Conservation (phyloP, 306 rosid genomes). For the Prunus campanulata region DNA sequence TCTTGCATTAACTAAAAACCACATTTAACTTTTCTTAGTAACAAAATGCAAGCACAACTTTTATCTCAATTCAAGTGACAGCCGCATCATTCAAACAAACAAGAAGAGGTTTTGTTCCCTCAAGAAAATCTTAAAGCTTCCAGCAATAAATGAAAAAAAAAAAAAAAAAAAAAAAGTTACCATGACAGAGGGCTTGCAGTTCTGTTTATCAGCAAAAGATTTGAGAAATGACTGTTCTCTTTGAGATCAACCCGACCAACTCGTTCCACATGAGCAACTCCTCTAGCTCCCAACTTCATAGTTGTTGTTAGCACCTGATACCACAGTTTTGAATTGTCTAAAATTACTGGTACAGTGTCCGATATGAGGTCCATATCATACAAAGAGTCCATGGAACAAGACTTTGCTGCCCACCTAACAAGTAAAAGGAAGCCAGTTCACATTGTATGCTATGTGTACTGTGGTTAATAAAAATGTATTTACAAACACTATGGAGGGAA, state of each 20-base stretch:
- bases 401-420: conserved; percentile 71
- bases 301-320: conserved; percentile 58
- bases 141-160: background rate
- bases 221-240: conserved; percentile 56
- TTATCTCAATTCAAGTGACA: background rate
- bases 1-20: background rate
- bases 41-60: background rate
- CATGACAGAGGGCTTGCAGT: conserved; percentile 91
- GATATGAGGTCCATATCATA: conserved; percentile 73
- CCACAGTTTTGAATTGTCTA: conserved; percentile 89
- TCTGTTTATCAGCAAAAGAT: conserved; percentile 82
- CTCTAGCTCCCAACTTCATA: conserved; percentile 84
- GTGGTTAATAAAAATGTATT: background rate
- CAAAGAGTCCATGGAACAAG: conserved; percentile 85
- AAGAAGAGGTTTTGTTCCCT: background rate
- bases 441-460: conserved; percentile 1
- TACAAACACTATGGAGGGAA: background rate
- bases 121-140: background rate
- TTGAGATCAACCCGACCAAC: conserved; percentile 62
- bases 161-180: conserved; percentile 33
- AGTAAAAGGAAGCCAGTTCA: conserved; percentile 28
- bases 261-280: conserved; percentile 60
- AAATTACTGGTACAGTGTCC: conserved; percentile 72
- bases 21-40: background rate
- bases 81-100: background rate